Percentiles rank a stretch among this genome's conserved stretches.
phyloP scores from a whole-genome alignment of 331 rosid genomes.

The Dryas integrifolia region DNA sequence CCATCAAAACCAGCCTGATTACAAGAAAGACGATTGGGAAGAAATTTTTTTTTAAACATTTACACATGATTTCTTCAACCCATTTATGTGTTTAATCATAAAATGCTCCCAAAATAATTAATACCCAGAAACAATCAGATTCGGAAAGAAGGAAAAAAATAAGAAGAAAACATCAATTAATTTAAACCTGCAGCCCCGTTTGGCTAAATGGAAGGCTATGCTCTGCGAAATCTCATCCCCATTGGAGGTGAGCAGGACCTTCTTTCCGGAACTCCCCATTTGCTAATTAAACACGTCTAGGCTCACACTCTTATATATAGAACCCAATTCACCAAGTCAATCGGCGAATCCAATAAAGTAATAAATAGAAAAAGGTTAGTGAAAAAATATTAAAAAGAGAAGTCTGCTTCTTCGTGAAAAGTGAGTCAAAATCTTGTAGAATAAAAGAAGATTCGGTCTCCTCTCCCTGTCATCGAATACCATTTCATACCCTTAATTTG shows the following conservation, averaged over 20 bases:
- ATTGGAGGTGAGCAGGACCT: conserved; percentile 60
- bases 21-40: not conserved
- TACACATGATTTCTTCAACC: not conserved
- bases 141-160: not conserved
- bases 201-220: conserved; percentile 65
- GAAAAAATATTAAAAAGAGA: not conserved
- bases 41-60: not conserved
- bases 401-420: no score
- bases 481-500: no score
- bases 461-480: no score
- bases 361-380: not conserved
- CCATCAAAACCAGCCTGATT: conserved; percentile 72
- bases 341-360: not conserved
- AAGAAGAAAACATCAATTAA: not conserved
- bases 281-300: not conserved
- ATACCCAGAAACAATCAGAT: conserved; percentile 7
- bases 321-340: not conserved
- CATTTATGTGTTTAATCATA: not conserved
- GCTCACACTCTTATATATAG: not conserved
- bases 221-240: conserved; percentile 62
- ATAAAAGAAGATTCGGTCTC: no score
- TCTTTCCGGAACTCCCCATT: conserved; percentile 56
- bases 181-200: conserved; percentile 71
- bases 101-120: conserved; percentile 4
- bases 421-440: no score